Percentiles rank a stretch among this genome's conserved stretches.
Conservation (phyloP, 2,329 filamentous ascomycete species). For the Diaporthe nobilis region DNA sequence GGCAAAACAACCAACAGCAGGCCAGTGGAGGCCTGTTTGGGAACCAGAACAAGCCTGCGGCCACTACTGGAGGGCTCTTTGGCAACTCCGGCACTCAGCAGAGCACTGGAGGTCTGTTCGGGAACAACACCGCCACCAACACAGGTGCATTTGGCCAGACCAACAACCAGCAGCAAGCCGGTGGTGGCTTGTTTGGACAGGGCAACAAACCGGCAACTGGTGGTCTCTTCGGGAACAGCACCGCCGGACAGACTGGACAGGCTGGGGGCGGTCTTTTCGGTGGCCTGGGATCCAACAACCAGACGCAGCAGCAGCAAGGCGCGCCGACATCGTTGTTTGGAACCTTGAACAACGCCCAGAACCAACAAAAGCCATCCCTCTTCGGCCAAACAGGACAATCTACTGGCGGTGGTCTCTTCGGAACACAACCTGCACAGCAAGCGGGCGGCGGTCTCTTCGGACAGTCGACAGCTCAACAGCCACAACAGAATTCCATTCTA, state of each 20-base stretch:
- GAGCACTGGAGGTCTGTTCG: constrained; percentile 52
- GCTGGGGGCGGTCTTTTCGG: constrained; percentile 68
- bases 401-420: constrained; percentile 68
- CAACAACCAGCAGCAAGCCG: constrained; percentile 45
- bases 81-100: constrained; percentile 46
- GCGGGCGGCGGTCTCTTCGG: constrained; percentile 62
- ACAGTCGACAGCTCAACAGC: constrained; percentile 62
- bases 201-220: constrained; percentile 58
- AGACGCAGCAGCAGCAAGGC: constrained; percentile 55
- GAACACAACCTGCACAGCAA: constrained; percentile 61
- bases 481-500: constrained; percentile 59
- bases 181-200: constrained; percentile 58
- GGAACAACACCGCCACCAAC: constrained; percentile 49
- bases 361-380: constrained; percentile 68
- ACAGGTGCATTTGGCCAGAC: constrained; percentile 46
- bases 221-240: constrained; percentile 64
- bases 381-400: constrained; percentile 64
- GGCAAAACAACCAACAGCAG: constrained; percentile 57
- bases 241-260: constrained; percentile 52
- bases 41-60: constrained; percentile 38
- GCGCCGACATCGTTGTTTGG: constrained; percentile 62
- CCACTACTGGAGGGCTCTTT: constrained; percentile 49
- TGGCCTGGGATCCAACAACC: constrained; percentile 50
- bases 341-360: constrained; percentile 58
- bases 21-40: constrained; percentile 41